Conservation (phyloP, 306 rosid species). For the Prosopis cineraria region DNA sequence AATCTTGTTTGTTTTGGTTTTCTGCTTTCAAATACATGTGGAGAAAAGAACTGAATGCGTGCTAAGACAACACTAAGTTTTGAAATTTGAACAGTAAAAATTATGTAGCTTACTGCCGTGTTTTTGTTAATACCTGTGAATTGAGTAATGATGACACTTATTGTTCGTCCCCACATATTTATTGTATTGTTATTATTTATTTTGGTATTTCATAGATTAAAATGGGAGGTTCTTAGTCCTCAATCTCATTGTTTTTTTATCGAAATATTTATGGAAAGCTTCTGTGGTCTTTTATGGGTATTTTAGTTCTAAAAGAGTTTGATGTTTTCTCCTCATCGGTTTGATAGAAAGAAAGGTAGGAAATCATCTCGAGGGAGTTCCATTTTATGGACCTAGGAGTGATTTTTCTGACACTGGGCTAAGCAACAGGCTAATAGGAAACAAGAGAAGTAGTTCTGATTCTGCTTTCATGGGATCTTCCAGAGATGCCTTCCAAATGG, state of each 20-base stretch:
- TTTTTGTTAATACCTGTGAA: slow-evolving; percentile 27
- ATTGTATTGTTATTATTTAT: neutral
- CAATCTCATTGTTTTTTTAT: neutral
- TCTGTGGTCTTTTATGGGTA: slow-evolving; percentile 17
- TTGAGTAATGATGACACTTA: slow-evolving; percentile 4
- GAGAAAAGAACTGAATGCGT: slow-evolving; percentile 27
- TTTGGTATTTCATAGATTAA: neutral
- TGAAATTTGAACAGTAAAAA: slow-evolving; percentile 15
- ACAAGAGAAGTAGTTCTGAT: slow-evolving; percentile 84
- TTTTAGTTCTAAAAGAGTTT: slow-evolving; percentile 33
- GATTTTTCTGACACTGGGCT: slow-evolving; percentile 75
- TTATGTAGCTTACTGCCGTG: slow-evolving; percentile 18
- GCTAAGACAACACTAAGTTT: slow-evolving; percentile 9
- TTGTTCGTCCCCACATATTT: slow-evolving; percentile 17
- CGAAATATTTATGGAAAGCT: slow-evolving; percentile 7
- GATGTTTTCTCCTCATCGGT: slow-evolving; percentile 42
- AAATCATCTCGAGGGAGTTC: slow-evolving; percentile 91
- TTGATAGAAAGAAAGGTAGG: slow-evolving; percentile 70
- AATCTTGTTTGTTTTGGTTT: slow-evolving; percentile 26
- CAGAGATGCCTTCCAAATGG: slow-evolving; percentile 66
- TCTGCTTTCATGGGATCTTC: slow-evolving; percentile 73
- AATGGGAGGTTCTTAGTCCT: slow-evolving; percentile 3
- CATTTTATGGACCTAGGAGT: slow-evolving; percentile 81
- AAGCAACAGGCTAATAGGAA: slow-evolving; percentile 68
- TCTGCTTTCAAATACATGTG: neutral